phyloP scores from a whole-genome alignment of 257 asterid species.

The Nicotiana otophora region DNA sequence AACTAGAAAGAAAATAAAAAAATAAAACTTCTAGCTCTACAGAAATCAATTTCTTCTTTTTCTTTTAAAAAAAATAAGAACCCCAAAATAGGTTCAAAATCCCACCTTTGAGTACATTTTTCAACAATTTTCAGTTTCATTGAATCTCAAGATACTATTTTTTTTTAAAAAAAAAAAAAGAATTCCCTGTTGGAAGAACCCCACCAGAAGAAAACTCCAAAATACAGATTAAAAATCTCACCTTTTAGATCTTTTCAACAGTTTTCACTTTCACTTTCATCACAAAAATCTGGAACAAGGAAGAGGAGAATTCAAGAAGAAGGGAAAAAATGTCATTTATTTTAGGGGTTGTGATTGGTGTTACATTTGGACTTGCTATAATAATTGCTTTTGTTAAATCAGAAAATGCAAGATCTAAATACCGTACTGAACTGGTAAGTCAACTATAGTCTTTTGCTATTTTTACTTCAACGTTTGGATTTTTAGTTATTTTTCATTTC shows the following conservation, averaged over 20 bases:
- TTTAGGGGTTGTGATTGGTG: slow-evolving; percentile 54
- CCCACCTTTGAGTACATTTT: background rate
- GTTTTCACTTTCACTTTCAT: background rate
- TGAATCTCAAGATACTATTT: background rate
- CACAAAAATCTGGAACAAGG: background rate
- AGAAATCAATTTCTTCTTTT: too few relatives aligned
- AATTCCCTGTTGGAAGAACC: background rate
- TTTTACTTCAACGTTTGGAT: background rate
- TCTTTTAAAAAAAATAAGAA: background rate
- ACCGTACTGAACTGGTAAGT: slow-evolving; percentile 60
- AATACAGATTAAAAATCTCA: background rate
- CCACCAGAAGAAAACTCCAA: background rate
- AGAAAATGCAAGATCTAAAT: slow-evolving; percentile 63
- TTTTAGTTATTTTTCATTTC: background rate
- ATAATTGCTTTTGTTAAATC: slow-evolving; percentile 62
- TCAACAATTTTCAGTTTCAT: background rate
- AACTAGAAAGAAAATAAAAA: too few relatives aligned
- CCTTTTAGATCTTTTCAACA: background rate
- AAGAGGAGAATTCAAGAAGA: background rate
- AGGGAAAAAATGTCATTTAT: slow-evolving; percentile 55
- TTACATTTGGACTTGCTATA: slow-evolving; percentile 59
- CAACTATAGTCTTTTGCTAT: background rate
- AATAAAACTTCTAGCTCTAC: too few relatives aligned
- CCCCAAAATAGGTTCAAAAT: background rate
- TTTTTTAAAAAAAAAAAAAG: background rate